phyloP scores from a whole-genome alignment of 306 rosid genomes.

The Trichosanthes cucumerina region DNA sequence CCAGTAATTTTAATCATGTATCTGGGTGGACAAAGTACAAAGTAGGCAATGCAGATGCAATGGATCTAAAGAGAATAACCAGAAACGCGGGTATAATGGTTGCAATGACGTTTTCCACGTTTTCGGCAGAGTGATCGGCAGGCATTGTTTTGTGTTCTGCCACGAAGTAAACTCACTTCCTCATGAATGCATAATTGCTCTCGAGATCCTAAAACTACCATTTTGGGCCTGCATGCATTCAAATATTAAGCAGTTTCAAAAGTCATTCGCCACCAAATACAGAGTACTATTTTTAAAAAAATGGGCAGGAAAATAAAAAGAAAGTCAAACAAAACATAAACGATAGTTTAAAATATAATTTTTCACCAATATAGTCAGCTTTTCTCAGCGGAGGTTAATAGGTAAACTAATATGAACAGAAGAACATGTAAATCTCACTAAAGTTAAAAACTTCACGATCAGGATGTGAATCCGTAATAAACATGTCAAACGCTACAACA shows the following conservation, averaged over 20 bases:
- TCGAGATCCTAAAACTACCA: constrained; percentile 84
- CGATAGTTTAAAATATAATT: not conserved
- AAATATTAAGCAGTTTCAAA: constrained; percentile 7
- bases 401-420: not conserved
- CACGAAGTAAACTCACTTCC: constrained; percentile 59
- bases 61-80: constrained; percentile 33
- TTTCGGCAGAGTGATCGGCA: constrained; percentile 54
- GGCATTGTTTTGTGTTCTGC: constrained; percentile 70
- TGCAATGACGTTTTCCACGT: constrained; percentile 37
- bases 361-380: not conserved
- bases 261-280: not conserved
- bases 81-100: constrained; percentile 31
- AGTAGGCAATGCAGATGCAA: constrained; percentile 3
- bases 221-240: constrained; percentile 67
- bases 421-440: not conserved
- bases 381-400: not conserved
- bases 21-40: not conserved
- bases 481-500: constrained; percentile 1
- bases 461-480: not conserved
- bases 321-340: not conserved
- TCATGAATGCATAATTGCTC: constrained; percentile 94
- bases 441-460: not conserved
- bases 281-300: not conserved
- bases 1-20: not conserved
- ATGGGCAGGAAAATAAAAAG: not conserved